Evolutionary conservation across 2,329 filamentous ascomycete species (phyloP).

Genomic region (Trichoderma simmonsii): DNA sequence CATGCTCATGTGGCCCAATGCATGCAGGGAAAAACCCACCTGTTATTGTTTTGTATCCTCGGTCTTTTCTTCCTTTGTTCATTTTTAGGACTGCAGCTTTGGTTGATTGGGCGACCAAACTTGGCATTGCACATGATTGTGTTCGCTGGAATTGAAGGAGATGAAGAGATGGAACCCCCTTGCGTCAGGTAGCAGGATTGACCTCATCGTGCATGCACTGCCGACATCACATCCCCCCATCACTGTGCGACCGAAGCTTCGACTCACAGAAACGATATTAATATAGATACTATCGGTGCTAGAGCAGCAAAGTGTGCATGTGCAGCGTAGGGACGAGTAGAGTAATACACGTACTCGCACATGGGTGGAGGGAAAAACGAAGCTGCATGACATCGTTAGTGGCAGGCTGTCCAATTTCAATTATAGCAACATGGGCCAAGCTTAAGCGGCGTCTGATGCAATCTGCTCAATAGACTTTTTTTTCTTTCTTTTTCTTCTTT

Average conservation of each 20-base stretch:
- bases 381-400: not conserved
- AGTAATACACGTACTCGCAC: not conserved
- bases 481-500: not conserved
- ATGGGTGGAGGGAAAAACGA: not conserved
- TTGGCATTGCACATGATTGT: not conserved
- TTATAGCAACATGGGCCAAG: not conserved
- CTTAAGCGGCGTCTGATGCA: not conserved
- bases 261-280: not conserved
- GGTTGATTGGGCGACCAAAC: not conserved
- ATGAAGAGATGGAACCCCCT: not conserved
- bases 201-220: constrained; percentile 14
- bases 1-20: not conserved
- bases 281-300: not conserved
- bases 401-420: not conserved
- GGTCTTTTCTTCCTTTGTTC: not conserved
- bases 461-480: not conserved
- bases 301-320: not conserved
- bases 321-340: not conserved
- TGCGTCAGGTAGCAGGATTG: not conserved
- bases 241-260: not conserved
- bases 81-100: not conserved
- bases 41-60: too few species aligned
- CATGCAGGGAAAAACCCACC: not conserved
- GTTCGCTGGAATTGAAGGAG: constrained; percentile 2
- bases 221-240: not conserved